Base-by-base conservation (phyloP, 2,329 filamentous ascomycete genomes). In the Talaromyces amestolkiae region DNA sequence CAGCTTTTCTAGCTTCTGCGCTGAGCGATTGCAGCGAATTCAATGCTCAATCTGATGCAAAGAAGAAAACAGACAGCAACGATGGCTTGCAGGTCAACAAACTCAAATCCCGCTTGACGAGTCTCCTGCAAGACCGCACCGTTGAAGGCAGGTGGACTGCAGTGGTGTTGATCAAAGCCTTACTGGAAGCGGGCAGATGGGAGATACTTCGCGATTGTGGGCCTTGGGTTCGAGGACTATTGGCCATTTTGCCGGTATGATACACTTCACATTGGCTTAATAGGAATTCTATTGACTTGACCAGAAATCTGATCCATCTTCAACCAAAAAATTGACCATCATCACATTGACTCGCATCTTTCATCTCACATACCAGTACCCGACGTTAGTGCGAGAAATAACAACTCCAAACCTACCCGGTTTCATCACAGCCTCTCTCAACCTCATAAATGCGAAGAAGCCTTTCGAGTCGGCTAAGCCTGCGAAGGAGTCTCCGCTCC, bases 271-370 rank as follows among this genome's bases (percentile, higher is more conserved):
- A 17, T 43, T 63, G 3, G 27, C 10, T 4, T 19, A 41, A 10
- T 31, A 6, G 9, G 33, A 19, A 8, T 19, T 1, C 19, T 49
- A 31, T 41, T 53, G 41, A 67, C 24, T 60, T 35, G 33, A 8
- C 19, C 70, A 92, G 87, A 96, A 92, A 84, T 87, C 89, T 10
- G 92, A 96, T 72, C 87, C 91, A 3, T 76, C 85, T 7, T 86
- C 89, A 3, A 88, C 88, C 39, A 96, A 95, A 74, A 90, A 90
- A 74, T 78, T 97, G 66, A 87, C 87, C 69, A 82, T 97, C 59
- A 85, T 95, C 67, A 87, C 91, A 15, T 81, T 97, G 67, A 91
- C 91, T 22, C 89, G 91, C 72, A 93, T 97, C 70, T 97, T 95
- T 79, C 85, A 88, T 70, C 85, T 95, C 41, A 90, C 93, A 47